Conservation (phyloP, 768 basidiomycete species). For the Russula virescens region DNA sequence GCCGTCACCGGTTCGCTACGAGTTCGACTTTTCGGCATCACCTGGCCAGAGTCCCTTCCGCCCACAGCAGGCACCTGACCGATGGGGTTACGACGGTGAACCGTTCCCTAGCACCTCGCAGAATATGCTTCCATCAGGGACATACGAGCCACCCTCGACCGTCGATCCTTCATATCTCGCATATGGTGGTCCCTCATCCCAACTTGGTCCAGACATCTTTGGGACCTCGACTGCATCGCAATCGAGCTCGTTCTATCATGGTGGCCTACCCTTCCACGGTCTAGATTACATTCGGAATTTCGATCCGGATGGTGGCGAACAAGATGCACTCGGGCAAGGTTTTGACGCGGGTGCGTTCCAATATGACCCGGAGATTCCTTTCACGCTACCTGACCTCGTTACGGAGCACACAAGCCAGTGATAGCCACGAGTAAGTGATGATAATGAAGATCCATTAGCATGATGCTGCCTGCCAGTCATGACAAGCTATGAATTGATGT, state of each 20-base stretch:
- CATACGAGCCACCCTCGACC: constrained; percentile 19
- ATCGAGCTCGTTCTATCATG: constrained; percentile 53
- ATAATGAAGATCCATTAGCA: neutral
- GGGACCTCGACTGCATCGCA: constrained; percentile 41
- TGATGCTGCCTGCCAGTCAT: constrained; percentile 3
- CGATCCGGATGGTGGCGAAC: constrained; percentile 42
- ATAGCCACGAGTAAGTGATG: neutral
- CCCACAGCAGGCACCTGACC: neutral
- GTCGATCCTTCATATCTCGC: constrained; percentile 24
- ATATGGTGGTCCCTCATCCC: constrained; percentile 9
- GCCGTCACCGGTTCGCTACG: constrained; percentile 20
- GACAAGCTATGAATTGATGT: constrained; percentile 15
- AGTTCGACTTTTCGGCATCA: constrained; percentile 20
- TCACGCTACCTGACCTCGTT: constrained; percentile 42
- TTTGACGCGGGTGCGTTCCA: constrained; percentile 73
- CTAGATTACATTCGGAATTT: constrained; percentile 82
- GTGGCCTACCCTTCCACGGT: constrained; percentile 78
- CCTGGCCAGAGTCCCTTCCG: constrained; percentile 14
- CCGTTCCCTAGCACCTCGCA: constrained; percentile 15
- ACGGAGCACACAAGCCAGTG: constrained; percentile 8
- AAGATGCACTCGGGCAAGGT: constrained; percentile 46
- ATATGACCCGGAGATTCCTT: constrained; percentile 72
- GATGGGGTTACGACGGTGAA: constrained; percentile 20
- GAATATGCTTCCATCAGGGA: neutral
- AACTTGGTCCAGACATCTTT: constrained; percentile 30